A percentile compares a stretch with the other conserved stretches of the same genome.
Evolutionary conservation across 179 eudicot genomes (phyloP).

Genomic region (Spinacia oleracea): DNA sequence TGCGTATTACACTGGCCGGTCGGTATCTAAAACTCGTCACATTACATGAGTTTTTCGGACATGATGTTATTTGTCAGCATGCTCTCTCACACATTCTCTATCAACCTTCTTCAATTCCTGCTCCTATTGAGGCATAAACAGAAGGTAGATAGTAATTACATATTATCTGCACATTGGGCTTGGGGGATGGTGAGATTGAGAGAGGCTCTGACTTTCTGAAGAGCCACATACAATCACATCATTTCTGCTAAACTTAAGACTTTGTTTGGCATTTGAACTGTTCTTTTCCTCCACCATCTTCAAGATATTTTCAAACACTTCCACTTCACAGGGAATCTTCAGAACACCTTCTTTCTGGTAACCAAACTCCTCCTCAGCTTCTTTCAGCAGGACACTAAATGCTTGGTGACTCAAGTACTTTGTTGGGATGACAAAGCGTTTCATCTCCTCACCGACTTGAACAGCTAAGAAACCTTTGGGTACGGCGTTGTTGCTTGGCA

Average conservation of each 20-base stretch:
- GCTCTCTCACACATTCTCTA: not conserved
- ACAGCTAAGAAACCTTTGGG: constrained; percentile 62
- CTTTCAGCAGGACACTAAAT: constrained; percentile 41
- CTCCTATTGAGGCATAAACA: constrained; percentile 25
- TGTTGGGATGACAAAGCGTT: constrained; percentile 59
- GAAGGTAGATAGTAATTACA: not conserved
- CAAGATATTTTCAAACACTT: constrained; percentile 42
- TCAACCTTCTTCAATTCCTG: not conserved
- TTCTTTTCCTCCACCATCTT: constrained; percentile 38
- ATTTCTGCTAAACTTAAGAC: constrained; percentile 11
- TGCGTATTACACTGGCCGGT: constrained; percentile 16
- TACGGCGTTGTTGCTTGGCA: constrained; percentile 27
- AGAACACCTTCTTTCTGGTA: constrained; percentile 54
- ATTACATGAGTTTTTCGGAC: constrained; percentile 22
- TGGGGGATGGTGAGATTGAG: constrained; percentile 34
- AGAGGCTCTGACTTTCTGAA: constrained; percentile 21
- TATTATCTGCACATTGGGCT: constrained; percentile 44
- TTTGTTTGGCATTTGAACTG: constrained; percentile 12
- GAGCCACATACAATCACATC: constrained; percentile 36
- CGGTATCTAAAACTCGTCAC: constrained; percentile 16
- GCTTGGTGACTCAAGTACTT: constrained; percentile 49
- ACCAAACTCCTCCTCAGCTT: constrained; percentile 69
- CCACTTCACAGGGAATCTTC: constrained; percentile 51
- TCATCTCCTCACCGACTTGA: constrained; percentile 50
- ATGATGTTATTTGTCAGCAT: constrained; percentile 13